Conservation (phyloP, 768 basidiomycete genomes). For the Kwoniella shandongensis region DNA sequence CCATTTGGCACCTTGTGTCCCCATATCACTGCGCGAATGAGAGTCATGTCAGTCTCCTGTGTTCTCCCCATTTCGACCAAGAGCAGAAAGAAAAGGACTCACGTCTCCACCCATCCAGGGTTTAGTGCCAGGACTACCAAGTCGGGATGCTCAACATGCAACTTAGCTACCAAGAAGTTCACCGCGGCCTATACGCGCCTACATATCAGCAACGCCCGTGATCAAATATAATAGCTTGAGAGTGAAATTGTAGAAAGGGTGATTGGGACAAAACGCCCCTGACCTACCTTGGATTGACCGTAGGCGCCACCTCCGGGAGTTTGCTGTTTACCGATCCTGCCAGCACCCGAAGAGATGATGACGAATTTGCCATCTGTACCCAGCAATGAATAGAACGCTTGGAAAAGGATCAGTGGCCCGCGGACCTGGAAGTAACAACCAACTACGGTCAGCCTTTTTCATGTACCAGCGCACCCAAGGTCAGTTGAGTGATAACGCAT, state of each 20-base stretch:
- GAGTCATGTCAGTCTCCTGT: too few species aligned
- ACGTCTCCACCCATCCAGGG: conserved; percentile 27
- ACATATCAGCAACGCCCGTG: neutral
- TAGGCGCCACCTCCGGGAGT: conserved; percentile 14
- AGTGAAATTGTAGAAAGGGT: too few species aligned
- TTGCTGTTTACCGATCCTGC: conserved; percentile 17
- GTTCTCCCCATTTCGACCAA: neutral
- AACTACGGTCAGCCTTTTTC: neutral
- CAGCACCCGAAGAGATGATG: conserved; percentile 21
- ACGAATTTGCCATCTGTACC: conserved; percentile 14
- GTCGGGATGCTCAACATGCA: conserved; percentile 21
- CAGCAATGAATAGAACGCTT: conserved; percentile 10
- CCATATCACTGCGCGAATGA: conserved; percentile 7
- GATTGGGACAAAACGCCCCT: too few species aligned
- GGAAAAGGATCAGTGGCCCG: conserved; percentile 23
- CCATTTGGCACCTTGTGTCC: conserved; percentile 12
- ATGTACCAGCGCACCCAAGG: too few species aligned
- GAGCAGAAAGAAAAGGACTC: conserved; percentile 4
- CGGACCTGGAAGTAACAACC: conserved; percentile 7
- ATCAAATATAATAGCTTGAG: too few species aligned
- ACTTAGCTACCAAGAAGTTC: conserved; percentile 15
- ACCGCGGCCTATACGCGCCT: conserved; percentile 9
- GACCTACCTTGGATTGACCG: conserved; percentile 16
- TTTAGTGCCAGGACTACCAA: conserved; percentile 9
- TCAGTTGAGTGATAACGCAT: neutral